A percentile compares a stretch with the other conserved stretches of the same genome.
These are phyloP conservation scores for Aureobasidium sp. DNA, from an alignment of 2,329 filamentous ascomycete genomes.

Conservation along the genomic window DNA sequence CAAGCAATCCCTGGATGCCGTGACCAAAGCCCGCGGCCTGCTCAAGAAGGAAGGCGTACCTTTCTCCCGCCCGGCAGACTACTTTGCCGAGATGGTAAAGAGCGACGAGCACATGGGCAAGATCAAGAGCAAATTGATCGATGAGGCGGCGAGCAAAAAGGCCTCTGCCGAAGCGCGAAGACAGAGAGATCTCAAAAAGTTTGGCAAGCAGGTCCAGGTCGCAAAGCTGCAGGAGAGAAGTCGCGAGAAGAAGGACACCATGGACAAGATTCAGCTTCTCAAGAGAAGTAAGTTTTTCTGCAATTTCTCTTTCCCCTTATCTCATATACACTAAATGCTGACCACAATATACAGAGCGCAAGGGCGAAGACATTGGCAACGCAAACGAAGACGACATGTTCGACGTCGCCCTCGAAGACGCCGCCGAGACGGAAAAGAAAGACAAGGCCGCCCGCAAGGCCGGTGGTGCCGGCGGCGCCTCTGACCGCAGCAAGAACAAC, in stretches of 20 bases:
- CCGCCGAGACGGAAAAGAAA: conserved; percentile 44
- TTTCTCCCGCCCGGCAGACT: conserved; percentile 85
- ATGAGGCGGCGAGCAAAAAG: conserved; percentile 88
- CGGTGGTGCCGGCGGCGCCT: conserved; percentile 25
- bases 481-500: conserved; percentile 36
- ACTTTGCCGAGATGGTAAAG: conserved; percentile 99
- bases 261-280: conserved; percentile 90
- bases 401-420: conserved; percentile 75
- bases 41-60: conserved; percentile 75
- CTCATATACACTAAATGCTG: neutral
- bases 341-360: conserved; percentile 57
- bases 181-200: conserved; percentile 94
- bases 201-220: conserved; percentile 95
- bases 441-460: conserved; percentile 33
- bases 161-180: conserved; percentile 84
- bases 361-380: conserved; percentile 59
- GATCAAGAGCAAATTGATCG: conserved; percentile 86
- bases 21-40: conserved; percentile 60
- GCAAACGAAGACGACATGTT: conserved; percentile 78
- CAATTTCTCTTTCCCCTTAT: too few species aligned
- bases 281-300: conserved; percentile 73
- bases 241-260: conserved; percentile 82
- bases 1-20: conserved; percentile 76
- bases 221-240: conserved; percentile 91
- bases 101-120: conserved; percentile 96